phyloP scores from a whole-genome alignment of 495 filamentous ascomycete species.

The Podospora appendiculata region DNA sequence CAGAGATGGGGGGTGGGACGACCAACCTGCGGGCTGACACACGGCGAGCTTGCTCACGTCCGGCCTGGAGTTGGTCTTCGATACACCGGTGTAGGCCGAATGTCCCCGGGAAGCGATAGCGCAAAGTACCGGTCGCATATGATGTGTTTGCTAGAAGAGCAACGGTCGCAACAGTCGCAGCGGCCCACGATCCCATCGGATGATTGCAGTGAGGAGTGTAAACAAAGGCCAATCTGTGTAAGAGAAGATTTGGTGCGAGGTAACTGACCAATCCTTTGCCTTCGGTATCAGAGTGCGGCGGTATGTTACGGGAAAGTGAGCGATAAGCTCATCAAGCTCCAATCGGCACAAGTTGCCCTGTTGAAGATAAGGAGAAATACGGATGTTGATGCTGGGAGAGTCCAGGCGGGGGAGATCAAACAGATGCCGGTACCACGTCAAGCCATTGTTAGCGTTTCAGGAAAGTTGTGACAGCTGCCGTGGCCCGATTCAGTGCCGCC shows the following conservation, averaged over 20 bases:
- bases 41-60: constrained; percentile 1
- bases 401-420: not conserved
- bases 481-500: not conserved
- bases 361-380: not conserved
- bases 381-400: not conserved
- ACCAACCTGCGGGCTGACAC: constrained; percentile 17
- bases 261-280: too few species aligned
- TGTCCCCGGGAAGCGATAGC: not conserved
- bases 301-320: too few species aligned
- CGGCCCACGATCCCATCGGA: too few species aligned
- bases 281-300: too few species aligned
- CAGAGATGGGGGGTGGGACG: not conserved
- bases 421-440: constrained; percentile 1
- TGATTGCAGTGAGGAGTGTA: too few species aligned
- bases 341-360: constrained; percentile 4
- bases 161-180: too few species aligned
- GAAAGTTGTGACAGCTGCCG: constrained; percentile 2
- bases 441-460: constrained; percentile 7
- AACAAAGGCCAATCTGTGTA: too few species aligned
- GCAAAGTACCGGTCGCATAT: too few species aligned
- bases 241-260: too few species aligned
- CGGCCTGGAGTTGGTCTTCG: too few species aligned
- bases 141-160: too few species aligned
- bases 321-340: too few species aligned
- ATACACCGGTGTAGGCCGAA: not conserved